phyloP scores from a whole-genome alignment of 768 basidiomycete genomes.

The Lactifluus echinatus region DNA sequence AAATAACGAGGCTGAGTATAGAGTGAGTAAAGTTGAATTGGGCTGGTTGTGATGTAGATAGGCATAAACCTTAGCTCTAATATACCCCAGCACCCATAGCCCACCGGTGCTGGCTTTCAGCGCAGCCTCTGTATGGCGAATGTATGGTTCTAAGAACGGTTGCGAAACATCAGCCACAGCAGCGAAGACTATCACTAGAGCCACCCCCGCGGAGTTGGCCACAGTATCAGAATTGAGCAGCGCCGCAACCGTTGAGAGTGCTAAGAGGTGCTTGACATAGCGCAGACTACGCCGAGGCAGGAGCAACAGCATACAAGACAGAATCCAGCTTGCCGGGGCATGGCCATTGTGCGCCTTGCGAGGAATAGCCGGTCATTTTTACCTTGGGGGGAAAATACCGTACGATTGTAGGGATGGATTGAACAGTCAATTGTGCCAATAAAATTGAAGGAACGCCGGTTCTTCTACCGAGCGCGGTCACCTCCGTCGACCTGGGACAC shows the following conservation, averaged over 20 bases:
- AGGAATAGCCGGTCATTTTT: neutral
- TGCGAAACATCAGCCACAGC: neutral
- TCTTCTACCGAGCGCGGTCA: neutral
- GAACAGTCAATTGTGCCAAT: neutral
- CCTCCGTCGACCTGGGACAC: neutral
- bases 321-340: neutral
- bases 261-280: neutral
- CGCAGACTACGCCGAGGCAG: neutral
- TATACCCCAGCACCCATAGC: neutral
- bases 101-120: neutral
- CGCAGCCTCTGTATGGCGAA: neutral
- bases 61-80: neutral
- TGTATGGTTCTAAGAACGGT: neutral
- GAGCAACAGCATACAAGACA: neutral
- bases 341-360: neutral
- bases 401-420: neutral
- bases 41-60: neutral
- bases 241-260: neutral
- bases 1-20: neutral
- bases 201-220: conserved; percentile 10
- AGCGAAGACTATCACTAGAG: neutral
- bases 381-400: neutral
- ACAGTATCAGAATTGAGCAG: neutral
- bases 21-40: neutral
- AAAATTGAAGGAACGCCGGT: too few species aligned